Evolutionary conservation across 129 eudicot genomes (phyloP), one percentile per base, ranked within the genome.

Genomic region (Centaurea solstitialis): DNA sequence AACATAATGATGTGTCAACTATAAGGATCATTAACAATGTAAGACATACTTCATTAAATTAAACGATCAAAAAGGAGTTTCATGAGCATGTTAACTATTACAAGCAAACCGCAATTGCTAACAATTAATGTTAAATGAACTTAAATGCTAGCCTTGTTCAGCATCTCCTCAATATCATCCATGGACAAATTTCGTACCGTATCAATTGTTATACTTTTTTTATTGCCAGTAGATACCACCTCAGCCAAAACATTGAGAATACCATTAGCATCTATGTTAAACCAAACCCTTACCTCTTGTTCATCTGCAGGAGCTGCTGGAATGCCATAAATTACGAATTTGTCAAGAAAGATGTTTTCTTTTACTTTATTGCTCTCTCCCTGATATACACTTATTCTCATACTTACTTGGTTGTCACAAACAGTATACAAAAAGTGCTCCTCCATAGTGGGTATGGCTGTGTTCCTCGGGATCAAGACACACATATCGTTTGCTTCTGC

Each of bases 251-350:
- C 76, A 43, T 73, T 7, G 15, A 73, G 66, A 2, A 73, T 73
- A 24, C 77, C 66, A 20, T 47, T 73, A 23, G 77, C 77, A 24
- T 73, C 77, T 12, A 73, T 73, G 6, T 53, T 45, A 45, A 73
- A 73, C 18, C 66, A 24, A 43, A 73, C 77, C 40, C 45, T 45
- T 37, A 73, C 23, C 18, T 12, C 6, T 13, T 73, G 38, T 23
- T 73, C 9, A 12, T 40, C 40, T 73, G 77, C 66, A 22, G 77
- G 66, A 6, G 23, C 66, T 23, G 77, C 6, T 43, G 66, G 30
- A 73, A 73, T 18, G 3, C 77, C 77, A 11, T 43, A 0, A 12
- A 73, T 22, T 22, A 20, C 2, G 77, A 73, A 73, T 23, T 73
- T 7, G 23, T 73, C 77, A 22, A 73, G 77, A 22, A 73, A 73